Evolutionary conservation across 2,329 filamentous ascomycete species (phyloP).

Genomic region (Aspergillus sp.): DNA sequence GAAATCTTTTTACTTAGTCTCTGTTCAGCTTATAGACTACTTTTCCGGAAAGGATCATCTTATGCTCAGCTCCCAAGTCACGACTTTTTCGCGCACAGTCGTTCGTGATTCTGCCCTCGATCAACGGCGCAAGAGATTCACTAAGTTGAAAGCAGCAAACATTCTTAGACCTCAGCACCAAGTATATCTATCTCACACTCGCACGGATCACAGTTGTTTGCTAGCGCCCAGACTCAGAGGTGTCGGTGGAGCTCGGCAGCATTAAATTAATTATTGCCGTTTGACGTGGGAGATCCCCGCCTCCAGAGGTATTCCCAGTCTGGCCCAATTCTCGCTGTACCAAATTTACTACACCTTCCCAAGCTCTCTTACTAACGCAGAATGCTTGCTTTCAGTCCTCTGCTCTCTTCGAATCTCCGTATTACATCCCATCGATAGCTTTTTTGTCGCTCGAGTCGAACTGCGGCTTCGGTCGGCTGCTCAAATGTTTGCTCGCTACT

Average conservation of each 20-base stretch:
- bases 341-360: background rate
- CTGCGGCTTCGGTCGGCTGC: background rate
- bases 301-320: slow-evolving; percentile 23
- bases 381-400: slow-evolving; percentile 6
- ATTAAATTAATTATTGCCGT: slow-evolving; percentile 17
- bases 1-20: background rate
- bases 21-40: background rate
- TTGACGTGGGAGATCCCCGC: slow-evolving; percentile 36
- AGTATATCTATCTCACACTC: background rate
- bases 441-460: background rate
- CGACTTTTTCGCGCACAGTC: background rate
- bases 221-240: background rate
- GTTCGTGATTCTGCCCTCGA: background rate
- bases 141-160: background rate
- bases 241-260: slow-evolving; percentile 32
- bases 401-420: slow-evolving; percentile 6
- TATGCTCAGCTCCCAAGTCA: background rate
- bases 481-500: slow-evolving; percentile 15
- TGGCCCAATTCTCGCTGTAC: slow-evolving; percentile 5
- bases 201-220: background rate
- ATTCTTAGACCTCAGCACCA: background rate
- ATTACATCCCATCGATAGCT: background rate
- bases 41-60: background rate
- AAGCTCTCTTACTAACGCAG: slow-evolving; percentile 7
- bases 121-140: background rate